Percentiles rank a stretch among this genome's conserved stretches.
Evolutionary conservation across 2,329 filamentous ascomycete species (phyloP).

Genomic region (Penicillium sp.): DNA sequence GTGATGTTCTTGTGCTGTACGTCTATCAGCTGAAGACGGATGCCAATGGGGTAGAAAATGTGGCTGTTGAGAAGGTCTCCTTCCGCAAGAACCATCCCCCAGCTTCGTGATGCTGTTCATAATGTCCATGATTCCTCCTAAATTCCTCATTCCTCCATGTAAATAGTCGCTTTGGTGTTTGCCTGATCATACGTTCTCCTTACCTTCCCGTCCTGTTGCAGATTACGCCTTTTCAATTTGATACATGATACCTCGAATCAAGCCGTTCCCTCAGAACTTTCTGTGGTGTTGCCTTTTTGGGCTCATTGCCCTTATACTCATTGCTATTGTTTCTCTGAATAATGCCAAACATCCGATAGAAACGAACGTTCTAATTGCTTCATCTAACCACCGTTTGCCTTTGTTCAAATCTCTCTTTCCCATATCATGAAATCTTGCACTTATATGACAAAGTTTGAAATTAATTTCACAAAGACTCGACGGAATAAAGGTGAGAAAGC

Average conservation of each 20-base stretch:
- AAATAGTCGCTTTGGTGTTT: constrained; percentile 32
- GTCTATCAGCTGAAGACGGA: constrained; percentile 85
- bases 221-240: constrained; percentile 8
- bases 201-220: background rate
- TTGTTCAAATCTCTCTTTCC: background rate
- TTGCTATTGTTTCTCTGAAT: too few relatives aligned
- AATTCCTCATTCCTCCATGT: constrained; percentile 22
- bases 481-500: too few relatives aligned
- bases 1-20: constrained; percentile 91
- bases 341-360: background rate
- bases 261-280: background rate
- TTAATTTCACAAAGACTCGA: too few relatives aligned
- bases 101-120: constrained; percentile 44
- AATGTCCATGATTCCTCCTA: background rate
- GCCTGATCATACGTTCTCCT: background rate
- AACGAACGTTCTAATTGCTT: background rate
- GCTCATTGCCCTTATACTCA: background rate
- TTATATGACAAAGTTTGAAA: background rate
- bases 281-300: background rate
- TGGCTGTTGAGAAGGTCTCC: constrained; percentile 81
- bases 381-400: background rate
- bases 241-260: constrained; percentile 14
- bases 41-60: constrained; percentile 72
- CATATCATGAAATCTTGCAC: background rate
- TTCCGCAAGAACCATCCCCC: constrained; percentile 74